Conservation (phyloP, 805 yeast species). For the Nakazawaea holstii region DNA sequence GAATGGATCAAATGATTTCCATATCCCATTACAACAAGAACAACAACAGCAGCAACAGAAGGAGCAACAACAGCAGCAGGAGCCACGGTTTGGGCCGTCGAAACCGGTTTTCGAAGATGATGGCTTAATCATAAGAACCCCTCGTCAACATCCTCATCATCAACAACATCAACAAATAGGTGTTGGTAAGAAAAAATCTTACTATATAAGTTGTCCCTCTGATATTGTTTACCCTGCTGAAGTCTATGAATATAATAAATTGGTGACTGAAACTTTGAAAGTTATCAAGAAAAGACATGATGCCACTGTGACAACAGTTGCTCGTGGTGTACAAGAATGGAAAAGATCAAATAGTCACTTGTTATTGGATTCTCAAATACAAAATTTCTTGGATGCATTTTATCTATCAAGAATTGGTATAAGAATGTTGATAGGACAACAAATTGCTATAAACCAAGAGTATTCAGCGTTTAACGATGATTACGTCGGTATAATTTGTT, state of each 20-base stretch:
- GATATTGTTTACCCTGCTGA: slow-evolving; percentile 67
- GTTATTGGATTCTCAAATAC: slow-evolving; percentile 66
- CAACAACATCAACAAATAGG: slow-evolving; percentile 11
- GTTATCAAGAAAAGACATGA: slow-evolving; percentile 82
- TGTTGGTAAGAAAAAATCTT: slow-evolving; percentile 30
- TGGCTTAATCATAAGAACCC: slow-evolving; percentile 31
- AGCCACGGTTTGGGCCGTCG: slow-evolving; percentile 7
- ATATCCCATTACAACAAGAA: slow-evolving; percentile 14
- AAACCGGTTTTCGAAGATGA: slow-evolving; percentile 36
- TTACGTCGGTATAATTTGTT: slow-evolving; percentile 86
- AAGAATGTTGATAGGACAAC: slow-evolving; percentile 93
- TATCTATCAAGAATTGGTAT: slow-evolving; percentile 91
- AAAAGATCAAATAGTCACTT: slow-evolving; percentile 43
- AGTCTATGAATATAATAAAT: slow-evolving; percentile 63
- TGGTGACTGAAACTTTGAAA: slow-evolving; percentile 59
- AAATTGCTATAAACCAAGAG: slow-evolving; percentile 73
- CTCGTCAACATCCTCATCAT: slow-evolving; percentile 14
- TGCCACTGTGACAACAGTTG: slow-evolving; percentile 88
- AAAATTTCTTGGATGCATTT: slow-evolving; percentile 77
- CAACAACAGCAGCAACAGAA: slow-evolving; percentile 6
- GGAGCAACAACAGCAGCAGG: slow-evolving; percentile 11
- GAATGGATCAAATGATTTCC: slow-evolving; percentile 11
- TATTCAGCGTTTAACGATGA: slow-evolving; percentile 46
- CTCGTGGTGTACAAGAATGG: slow-evolving; percentile 92
- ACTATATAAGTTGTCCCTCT: slow-evolving; percentile 48